A percentile compares a stretch with the other conserved stretches of the same genome.
phyloP scores from a whole-genome alignment of 371 early-diverging fungal species.

The Batkoa obscura region DNA sequence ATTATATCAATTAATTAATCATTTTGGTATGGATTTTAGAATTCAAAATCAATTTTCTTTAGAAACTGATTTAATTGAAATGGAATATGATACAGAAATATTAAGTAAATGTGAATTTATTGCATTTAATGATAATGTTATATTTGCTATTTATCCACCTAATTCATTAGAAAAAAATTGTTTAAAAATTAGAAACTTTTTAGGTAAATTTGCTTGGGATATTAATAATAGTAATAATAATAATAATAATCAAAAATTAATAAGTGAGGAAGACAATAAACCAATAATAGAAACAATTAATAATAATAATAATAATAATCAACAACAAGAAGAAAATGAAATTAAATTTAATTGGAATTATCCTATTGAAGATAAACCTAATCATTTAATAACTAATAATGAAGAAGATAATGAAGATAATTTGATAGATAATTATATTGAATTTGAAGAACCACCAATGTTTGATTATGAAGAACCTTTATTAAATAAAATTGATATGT shows the following conservation, averaged over 20 bases:
- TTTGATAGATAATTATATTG: too few species aligned
- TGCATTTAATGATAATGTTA: background rate
- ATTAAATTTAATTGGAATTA: too few species aligned
- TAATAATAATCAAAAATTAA: too few species aligned
- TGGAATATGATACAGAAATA: background rate
- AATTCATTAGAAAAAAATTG: background rate
- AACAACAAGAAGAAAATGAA: background rate
- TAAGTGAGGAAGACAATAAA: background rate
- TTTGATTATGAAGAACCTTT: background rate
- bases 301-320: background rate
- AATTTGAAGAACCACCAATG: background rate
- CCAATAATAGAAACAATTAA: conserved; percentile 24
- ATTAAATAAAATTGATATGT: background rate
- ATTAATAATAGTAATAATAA: background rate
- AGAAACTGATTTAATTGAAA: background rate
- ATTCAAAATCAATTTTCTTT: background rate
- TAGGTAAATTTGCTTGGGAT: conserved; percentile 1
- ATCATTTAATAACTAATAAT: too few species aligned
- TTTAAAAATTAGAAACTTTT: background rate
- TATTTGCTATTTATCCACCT: background rate
- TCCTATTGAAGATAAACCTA: too few species aligned
- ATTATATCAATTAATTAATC: background rate
- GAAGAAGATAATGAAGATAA: background rate
- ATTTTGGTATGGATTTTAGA: background rate
- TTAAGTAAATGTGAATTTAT: background rate